Conservation (phyloP, 225 moss, liverwort and hornwort species). For the Sphagnum contortum region DNA sequence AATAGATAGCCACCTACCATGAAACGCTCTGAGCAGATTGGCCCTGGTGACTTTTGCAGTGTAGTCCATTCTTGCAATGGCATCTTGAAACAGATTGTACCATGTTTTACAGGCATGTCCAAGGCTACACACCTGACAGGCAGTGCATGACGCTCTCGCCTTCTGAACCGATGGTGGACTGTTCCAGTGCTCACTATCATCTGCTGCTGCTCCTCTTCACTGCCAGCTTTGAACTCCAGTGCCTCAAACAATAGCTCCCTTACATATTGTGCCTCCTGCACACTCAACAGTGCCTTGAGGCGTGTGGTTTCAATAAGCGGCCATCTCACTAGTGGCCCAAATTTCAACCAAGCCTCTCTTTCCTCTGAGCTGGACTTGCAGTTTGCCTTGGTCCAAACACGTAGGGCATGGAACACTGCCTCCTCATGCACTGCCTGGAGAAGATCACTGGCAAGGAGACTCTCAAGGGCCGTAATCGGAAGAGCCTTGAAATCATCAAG, state of each 20-base stretch:
- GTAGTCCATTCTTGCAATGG: slow-evolving; percentile 5
- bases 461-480: slow-evolving; percentile 5
- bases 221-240: slow-evolving; percentile 6
- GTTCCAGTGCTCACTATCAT: not conserved
- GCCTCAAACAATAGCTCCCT: slow-evolving; percentile 5
- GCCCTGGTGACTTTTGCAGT: slow-evolving; percentile 1
- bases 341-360: slow-evolving; percentile 3
- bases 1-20: slow-evolving; percentile 3
- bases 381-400: slow-evolving; percentile 6
- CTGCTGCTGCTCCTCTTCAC: slow-evolving; percentile 4
- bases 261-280: slow-evolving; percentile 5
- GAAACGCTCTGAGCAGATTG: slow-evolving; percentile 9
- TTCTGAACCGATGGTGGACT: not conserved
- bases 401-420: slow-evolving; percentile 6
- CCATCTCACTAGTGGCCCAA: slow-evolving; percentile 8
- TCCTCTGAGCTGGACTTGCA: slow-evolving; percentile 4
- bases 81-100: slow-evolving; percentile 3
- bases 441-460: slow-evolving; percentile 6
- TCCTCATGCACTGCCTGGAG: slow-evolving; percentile 12
- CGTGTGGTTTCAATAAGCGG: slow-evolving; percentile 8
- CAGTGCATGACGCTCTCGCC: slow-evolving; percentile 7
- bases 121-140: slow-evolving; percentile 3
- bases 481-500: slow-evolving; percentile 5
- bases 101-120: slow-evolving; percentile 7
- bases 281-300: slow-evolving; percentile 2